Conservation (phyloP, 306 rosid species). For the Dicorynia guianensis region DNA sequence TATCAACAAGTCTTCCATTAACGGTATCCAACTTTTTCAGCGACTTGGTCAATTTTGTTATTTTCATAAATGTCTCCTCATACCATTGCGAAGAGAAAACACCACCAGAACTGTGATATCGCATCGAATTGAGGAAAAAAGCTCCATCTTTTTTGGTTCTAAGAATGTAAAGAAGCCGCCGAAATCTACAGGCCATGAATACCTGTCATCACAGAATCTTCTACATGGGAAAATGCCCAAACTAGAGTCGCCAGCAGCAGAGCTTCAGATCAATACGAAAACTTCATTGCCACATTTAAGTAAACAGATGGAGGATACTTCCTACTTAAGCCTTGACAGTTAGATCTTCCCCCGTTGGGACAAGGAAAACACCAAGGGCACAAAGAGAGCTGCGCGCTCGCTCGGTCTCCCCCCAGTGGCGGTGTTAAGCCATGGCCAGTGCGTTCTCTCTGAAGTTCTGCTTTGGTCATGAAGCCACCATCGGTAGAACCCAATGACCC, state of each 20-base stretch:
- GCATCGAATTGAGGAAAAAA: conserved; percentile 48
- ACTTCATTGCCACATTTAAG: background rate
- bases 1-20: conserved; percentile 73
- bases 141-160: conserved; percentile 43
- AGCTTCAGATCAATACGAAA: background rate
- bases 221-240: background rate
- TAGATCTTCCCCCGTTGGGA: no score
- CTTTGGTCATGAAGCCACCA: no score
- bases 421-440: no score
- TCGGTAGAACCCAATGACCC: no score
- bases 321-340: background rate
- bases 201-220: background rate
- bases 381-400: no score
- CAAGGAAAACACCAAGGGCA: no score
- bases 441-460: no score
- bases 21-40: conserved; percentile 64
- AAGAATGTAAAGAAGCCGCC: conserved; percentile 32
- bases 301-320: background rate
- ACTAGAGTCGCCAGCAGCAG: background rate
- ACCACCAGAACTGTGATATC: conserved; percentile 61
- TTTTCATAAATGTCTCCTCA: conserved; percentile 53
- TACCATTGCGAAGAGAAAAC: conserved; percentile 58
- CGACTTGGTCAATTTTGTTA: conserved; percentile 47
- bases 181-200: conserved; percentile 51
- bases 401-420: no score